A percentile compares a stretch with the other conserved stretches of the same genome.
phyloP scores from a whole-genome alignment of 2,329 filamentous ascomycete genomes.

The Podosphaera fusca region DNA sequence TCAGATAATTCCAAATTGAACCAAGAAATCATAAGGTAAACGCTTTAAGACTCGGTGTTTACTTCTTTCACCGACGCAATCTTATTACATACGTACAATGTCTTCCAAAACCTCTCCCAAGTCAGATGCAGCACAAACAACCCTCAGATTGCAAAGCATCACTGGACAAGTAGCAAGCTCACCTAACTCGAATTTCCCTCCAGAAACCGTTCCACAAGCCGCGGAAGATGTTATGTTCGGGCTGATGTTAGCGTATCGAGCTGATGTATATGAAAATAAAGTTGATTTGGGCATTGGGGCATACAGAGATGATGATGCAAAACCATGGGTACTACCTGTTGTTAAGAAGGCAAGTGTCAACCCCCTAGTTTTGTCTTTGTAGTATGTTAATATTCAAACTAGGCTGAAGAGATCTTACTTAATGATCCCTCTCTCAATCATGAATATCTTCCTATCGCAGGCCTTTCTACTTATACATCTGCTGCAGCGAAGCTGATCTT shows the following conservation, averaged over 20 bases:
- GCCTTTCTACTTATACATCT: constrained; percentile 61
- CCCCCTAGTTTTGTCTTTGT: not conserved
- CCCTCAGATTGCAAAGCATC: constrained; percentile 34
- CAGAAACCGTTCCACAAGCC: constrained; percentile 61
- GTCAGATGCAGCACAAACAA: constrained; percentile 18
- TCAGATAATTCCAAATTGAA: too few species aligned
- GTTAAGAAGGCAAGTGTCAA: constrained; percentile 63
- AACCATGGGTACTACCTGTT: constrained; percentile 91
- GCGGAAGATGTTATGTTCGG: constrained; percentile 92
- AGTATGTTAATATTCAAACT: constrained; percentile 7
- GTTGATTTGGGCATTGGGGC: constrained; percentile 83
- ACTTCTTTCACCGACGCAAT: not conserved
- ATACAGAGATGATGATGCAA: constrained; percentile 83
- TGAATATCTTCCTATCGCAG: constrained; percentile 93
- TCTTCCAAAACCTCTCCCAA: constrained; percentile 1
- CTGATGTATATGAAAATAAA: constrained; percentile 56
- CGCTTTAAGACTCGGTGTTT: too few species aligned
- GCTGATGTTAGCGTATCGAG: constrained; percentile 67
- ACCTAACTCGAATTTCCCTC: constrained; percentile 42
- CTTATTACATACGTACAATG: not conserved
- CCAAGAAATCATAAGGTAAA: too few species aligned
- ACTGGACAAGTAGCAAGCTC: constrained; percentile 41
- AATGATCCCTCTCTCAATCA: constrained; percentile 83
- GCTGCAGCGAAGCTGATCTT: constrained; percentile 84
- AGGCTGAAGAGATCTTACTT: constrained; percentile 81